These are phyloP conservation scores for Asclepias syriaca DNA, from an alignment of 257 asterid species.

Conservation along the genomic window DNA sequence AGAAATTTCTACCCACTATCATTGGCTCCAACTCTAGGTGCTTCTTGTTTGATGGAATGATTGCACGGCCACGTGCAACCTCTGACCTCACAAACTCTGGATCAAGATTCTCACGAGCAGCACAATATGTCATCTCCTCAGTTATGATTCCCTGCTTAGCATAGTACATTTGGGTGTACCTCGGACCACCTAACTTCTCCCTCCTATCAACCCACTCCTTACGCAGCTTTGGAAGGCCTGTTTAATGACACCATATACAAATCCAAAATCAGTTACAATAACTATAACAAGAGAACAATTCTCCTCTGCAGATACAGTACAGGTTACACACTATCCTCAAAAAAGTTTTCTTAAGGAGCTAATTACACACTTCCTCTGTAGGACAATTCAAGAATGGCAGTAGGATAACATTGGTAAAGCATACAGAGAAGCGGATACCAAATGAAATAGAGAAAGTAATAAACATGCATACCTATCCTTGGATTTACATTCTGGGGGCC, in stretches of 20 bases:
- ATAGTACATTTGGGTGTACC: slow-evolving; percentile 87
- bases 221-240: slow-evolving; percentile 89
- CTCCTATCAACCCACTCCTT: slow-evolving; percentile 81
- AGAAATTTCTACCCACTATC: slow-evolving; percentile 90
- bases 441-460: not conserved
- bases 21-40: slow-evolving; percentile 90
- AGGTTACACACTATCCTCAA: not conserved
- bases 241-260: slow-evolving; percentile 15
- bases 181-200: slow-evolving; percentile 71
- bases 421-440: too few species aligned
- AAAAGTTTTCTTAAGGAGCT: not conserved
- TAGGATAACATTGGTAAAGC: not conserved
- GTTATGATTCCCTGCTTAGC: slow-evolving; percentile 93
- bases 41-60: slow-evolving; percentile 91
- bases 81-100: slow-evolving; percentile 90
- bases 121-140: slow-evolving; percentile 90
- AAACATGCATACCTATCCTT: slow-evolving; percentile 39
- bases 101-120: slow-evolving; percentile 87
- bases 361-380: not conserved
- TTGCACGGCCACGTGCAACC: slow-evolving; percentile 98
- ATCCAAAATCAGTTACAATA: slow-evolving; percentile 3
- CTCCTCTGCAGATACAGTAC: not conserved
- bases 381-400: not conserved
- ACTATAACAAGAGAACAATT: not conserved
- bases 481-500: slow-evolving; percentile 89